phyloP scores from a whole-genome alignment of 495 filamentous ascomycete species.

The Chaetomium tenue region DNA sequence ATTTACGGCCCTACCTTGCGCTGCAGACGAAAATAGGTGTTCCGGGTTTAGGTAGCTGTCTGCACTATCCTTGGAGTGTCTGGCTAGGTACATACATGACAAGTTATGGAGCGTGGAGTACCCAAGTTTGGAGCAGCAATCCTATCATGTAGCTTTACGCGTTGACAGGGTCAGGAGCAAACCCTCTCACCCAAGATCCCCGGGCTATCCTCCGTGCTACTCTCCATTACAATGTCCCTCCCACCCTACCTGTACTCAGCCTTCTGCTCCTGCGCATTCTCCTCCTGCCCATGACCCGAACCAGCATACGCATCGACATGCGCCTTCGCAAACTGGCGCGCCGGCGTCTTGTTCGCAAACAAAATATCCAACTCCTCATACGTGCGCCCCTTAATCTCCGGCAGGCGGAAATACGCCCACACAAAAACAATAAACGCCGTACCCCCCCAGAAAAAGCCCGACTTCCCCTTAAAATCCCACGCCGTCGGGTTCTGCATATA shows the following conservation, averaged over 20 bases:
- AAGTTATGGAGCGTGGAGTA: no score
- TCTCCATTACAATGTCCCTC: no score
- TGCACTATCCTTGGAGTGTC: no score
- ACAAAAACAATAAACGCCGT: slow-evolving; percentile 45
- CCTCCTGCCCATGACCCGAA: neutral
- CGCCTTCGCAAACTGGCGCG: neutral
- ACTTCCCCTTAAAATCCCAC: slow-evolving; percentile 62
- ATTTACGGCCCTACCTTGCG: no score
- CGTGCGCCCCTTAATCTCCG: slow-evolving; percentile 59
- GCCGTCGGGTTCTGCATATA: slow-evolving; percentile 67
- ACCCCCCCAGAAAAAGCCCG: slow-evolving; percentile 67
- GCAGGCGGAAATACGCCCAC: slow-evolving; percentile 57
- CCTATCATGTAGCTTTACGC: no score
- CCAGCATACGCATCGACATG: slow-evolving; percentile 9
- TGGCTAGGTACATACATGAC: no score
- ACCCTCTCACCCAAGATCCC: no score
- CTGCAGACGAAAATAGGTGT: no score
- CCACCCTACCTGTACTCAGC: neutral
- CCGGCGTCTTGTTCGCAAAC: slow-evolving; percentile 34
- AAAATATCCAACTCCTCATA: slow-evolving; percentile 58
- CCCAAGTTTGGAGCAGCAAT: no score
- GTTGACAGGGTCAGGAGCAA: no score
- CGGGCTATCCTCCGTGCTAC: no score
- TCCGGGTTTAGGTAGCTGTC: no score
- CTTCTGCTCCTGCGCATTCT: neutral